Conservation (phyloP, 495 filamentous ascomycete genomes). For the Penicillium bovifimosum region DNA sequence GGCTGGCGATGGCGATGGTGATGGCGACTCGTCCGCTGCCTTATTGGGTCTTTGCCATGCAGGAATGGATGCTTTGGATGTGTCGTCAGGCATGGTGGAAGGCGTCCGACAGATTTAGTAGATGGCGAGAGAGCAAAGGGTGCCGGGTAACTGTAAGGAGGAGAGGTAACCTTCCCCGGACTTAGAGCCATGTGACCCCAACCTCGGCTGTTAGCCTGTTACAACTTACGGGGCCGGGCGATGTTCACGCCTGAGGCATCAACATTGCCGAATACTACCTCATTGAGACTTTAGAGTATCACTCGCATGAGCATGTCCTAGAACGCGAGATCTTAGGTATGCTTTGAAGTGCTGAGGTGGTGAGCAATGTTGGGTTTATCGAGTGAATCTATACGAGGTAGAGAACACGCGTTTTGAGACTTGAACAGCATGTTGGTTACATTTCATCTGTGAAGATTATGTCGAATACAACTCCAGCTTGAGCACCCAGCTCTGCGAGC, state of each 20-base stretch:
- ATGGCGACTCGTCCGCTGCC: conserved; percentile 19
- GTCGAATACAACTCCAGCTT: too few species aligned
- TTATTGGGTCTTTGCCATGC: conserved; percentile 39
- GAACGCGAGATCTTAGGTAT: too few species aligned
- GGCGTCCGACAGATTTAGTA: background rate
- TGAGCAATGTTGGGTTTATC: too few species aligned
- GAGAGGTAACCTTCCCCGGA: conserved; percentile 18
- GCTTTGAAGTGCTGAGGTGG: too few species aligned
- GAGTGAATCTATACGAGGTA: too few species aligned
- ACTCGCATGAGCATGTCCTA: too few species aligned
- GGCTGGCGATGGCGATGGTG: conserved; percentile 30
- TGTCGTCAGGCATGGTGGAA: conserved; percentile 35
- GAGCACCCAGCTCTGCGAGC: too few species aligned
- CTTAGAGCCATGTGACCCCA: conserved; percentile 26
- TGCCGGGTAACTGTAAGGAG: background rate
- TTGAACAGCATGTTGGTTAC: too few species aligned
- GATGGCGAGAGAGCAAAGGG: background rate
- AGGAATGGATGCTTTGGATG: conserved; percentile 39
- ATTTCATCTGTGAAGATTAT: too few species aligned
- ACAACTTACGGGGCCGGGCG: background rate
- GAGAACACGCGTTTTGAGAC: too few species aligned
- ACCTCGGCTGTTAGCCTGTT: conserved; percentile 38
- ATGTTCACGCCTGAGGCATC: conserved; percentile 1
- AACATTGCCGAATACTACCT: background rate
- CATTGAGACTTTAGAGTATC: too few species aligned